phyloP scores from a whole-genome alignment of 1,139 yeast species.

The Hanseniaspora uvarum region DNA sequence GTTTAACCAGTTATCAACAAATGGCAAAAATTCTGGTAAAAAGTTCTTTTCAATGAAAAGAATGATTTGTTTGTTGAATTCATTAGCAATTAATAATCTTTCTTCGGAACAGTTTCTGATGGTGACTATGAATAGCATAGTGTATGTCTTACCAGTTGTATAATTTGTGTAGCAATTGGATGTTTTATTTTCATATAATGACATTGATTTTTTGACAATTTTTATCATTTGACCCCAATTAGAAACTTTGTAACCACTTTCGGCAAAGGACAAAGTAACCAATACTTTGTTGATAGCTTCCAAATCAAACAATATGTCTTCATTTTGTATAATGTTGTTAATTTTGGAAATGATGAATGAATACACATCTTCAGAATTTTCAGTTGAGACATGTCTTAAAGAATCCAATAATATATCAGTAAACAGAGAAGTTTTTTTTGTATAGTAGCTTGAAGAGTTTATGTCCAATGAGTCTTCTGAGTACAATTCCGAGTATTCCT shows the following conservation, averaged over 20 bases:
- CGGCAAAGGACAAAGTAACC: slow-evolving; percentile 48
- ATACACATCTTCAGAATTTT: slow-evolving; percentile 44
- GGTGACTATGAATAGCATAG: slow-evolving; percentile 37
- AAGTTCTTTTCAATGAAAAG: slow-evolving; percentile 32
- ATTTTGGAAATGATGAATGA: slow-evolving; percentile 32
- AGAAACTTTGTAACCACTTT: slow-evolving; percentile 53
- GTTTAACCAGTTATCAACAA: slow-evolving; percentile 40
- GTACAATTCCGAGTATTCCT: neutral
- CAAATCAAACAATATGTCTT: slow-evolving; percentile 18
- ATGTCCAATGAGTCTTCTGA: neutral
- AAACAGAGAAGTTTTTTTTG: slow-evolving; percentile 35
- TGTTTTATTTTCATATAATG: slow-evolving; percentile 9
- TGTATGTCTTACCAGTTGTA: slow-evolving; percentile 22
- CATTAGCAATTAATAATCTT: slow-evolving; percentile 37
- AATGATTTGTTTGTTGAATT: slow-evolving; percentile 37
- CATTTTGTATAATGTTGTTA: slow-evolving; percentile 21
- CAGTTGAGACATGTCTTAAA: slow-evolving; percentile 52
- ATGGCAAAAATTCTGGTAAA: slow-evolving; percentile 38
- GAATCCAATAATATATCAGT: slow-evolving; percentile 52
- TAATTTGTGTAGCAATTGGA: neutral
- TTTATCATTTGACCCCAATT: slow-evolving; percentile 30
- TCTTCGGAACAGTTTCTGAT: slow-evolving; percentile 49
- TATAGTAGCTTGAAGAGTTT: slow-evolving; percentile 6
- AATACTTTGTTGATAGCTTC: slow-evolving; percentile 28
- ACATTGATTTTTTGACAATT: slow-evolving; percentile 19